Percentiles rank a stretch among this genome's conserved stretches.
phyloP scores from a whole-genome alignment of 345 rosid genomes.

The Noccaea bulbosa region DNA sequence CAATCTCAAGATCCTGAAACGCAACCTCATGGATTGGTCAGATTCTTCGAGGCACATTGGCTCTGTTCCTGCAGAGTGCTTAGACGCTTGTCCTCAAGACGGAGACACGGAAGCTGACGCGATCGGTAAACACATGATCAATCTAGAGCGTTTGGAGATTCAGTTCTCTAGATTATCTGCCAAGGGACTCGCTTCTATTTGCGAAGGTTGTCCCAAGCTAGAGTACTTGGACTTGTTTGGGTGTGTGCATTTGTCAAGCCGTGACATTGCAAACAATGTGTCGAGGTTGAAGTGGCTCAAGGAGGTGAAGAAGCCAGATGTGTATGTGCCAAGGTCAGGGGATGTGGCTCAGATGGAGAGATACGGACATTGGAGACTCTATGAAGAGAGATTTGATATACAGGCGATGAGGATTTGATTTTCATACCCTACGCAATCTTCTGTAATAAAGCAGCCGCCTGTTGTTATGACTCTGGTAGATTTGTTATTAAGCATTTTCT shows the following conservation, averaged over 20 bases:
- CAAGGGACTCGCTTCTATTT: slow-evolving; percentile 60
- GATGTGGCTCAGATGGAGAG: slow-evolving; percentile 59
- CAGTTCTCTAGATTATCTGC: slow-evolving; percentile 67
- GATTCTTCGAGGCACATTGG: slow-evolving; percentile 70
- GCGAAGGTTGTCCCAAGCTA: slow-evolving; percentile 69
- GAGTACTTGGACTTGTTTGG: slow-evolving; percentile 71
- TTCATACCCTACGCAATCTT: background rate
- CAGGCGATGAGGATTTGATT: slow-evolving; percentile 67
- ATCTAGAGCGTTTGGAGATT: slow-evolving; percentile 67
- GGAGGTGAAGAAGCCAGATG: slow-evolving; percentile 67
- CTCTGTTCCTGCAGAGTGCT: slow-evolving; percentile 64
- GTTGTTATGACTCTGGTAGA: background rate
- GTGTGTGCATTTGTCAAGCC: slow-evolving; percentile 71
- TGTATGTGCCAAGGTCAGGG: slow-evolving; percentile 63
- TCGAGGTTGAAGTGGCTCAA: slow-evolving; percentile 58
- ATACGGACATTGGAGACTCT: slow-evolving; percentile 82
- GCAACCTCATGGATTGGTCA: slow-evolving; percentile 77
- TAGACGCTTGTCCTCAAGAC: slow-evolving; percentile 81
- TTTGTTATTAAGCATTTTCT: slow-evolving; percentile 2
- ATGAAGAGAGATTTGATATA: slow-evolving; percentile 81
- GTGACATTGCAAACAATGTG: slow-evolving; percentile 56
- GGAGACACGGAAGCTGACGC: slow-evolving; percentile 79
- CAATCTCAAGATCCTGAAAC: slow-evolving; percentile 60
- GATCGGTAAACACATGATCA: slow-evolving; percentile 64
- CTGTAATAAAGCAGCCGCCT: slow-evolving; percentile 10